Evolutionary conservation across 257 asterid species (phyloP).

Genomic region (Nicotiana benthamiana): DNA sequence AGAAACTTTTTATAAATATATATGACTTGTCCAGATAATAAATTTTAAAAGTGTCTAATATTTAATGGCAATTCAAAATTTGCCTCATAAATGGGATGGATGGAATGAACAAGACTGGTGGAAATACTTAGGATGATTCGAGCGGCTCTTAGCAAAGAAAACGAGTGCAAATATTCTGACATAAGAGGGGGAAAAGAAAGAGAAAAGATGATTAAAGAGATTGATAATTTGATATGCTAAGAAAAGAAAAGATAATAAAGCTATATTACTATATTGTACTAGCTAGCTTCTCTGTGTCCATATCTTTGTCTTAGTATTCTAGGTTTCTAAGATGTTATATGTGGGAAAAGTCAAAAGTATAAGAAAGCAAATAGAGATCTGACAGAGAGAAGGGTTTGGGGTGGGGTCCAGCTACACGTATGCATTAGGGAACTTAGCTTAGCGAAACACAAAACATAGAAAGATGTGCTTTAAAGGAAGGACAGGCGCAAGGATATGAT

Average conservation of each 20-base stretch:
- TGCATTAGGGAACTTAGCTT: neutral
- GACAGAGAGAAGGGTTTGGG: neutral
- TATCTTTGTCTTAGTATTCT: neutral
- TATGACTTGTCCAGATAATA: no score
- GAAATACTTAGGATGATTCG: no score
- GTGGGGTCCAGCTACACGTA: constrained; percentile 13
- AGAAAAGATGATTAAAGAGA: neutral
- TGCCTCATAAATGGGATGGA: no score
- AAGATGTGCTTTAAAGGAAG: constrained; percentile 23
- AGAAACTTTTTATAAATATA: no score
- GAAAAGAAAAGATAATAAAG: neutral
- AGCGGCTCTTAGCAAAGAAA: no score
- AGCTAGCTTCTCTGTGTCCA: neutral
- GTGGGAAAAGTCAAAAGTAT: neutral
- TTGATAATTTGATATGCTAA: neutral
- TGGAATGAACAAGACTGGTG: no score
- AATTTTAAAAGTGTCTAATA: no score
- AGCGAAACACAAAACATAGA: constrained; percentile 19
- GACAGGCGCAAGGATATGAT: constrained; percentile 1
- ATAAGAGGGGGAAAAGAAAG: neutral
- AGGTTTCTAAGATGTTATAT: neutral
- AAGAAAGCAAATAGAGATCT: neutral
- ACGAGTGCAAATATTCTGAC: no score
- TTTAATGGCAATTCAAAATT: no score
- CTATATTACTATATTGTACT: no score